Conservation (phyloP, 1,284 basidiomycete genomes). For the Ustilago nuda region DNA sequence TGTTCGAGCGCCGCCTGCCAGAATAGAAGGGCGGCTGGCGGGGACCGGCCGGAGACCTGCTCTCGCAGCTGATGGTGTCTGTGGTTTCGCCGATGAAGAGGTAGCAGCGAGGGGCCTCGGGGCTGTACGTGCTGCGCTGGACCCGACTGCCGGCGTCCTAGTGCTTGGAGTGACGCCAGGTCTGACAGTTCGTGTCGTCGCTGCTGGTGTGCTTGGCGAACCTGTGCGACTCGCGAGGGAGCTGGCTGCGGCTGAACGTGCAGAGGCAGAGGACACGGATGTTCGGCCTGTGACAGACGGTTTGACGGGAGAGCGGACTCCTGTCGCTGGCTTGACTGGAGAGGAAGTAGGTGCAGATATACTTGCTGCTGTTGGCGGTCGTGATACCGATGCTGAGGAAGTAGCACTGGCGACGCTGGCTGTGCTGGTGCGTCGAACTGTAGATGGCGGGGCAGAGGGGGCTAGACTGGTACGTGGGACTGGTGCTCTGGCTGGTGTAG, state of each 20-base stretch:
- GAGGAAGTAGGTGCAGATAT: conserved; percentile 26
- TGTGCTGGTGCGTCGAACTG: conserved; percentile 25
- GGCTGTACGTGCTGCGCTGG: conserved; percentile 17
- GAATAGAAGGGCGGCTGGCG: conserved; percentile 52
- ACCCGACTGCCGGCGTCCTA: conserved; percentile 23
- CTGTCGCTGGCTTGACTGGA: conserved; percentile 28
- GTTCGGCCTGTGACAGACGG: conserved; percentile 23
- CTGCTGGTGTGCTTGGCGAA: conserved; percentile 35
- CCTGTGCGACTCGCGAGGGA: conserved; percentile 34
- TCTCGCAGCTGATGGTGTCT: conserved; percentile 43
- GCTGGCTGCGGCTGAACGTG: conserved; percentile 34
- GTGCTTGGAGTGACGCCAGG: conserved; percentile 21
- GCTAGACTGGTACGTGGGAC: conserved; percentile 21
- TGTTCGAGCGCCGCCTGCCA: conserved; percentile 30
- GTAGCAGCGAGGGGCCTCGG: conserved; percentile 13
- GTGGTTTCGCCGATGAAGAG: conserved; percentile 29
- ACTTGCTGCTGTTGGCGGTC: conserved; percentile 28
- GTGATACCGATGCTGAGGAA: conserved; percentile 32
- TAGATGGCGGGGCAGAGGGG: conserved; percentile 21
- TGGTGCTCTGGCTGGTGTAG: conserved; percentile 31
- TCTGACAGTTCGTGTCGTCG: conserved; percentile 20
- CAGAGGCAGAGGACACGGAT: conserved; percentile 28
- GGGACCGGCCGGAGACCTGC: conserved; percentile 57
- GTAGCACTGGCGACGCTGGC: conserved; percentile 25
- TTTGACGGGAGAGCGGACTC: conserved; percentile 43